Conservation (phyloP, 1,284 basidiomycete genomes). For the Trametes versicolor region DNA sequence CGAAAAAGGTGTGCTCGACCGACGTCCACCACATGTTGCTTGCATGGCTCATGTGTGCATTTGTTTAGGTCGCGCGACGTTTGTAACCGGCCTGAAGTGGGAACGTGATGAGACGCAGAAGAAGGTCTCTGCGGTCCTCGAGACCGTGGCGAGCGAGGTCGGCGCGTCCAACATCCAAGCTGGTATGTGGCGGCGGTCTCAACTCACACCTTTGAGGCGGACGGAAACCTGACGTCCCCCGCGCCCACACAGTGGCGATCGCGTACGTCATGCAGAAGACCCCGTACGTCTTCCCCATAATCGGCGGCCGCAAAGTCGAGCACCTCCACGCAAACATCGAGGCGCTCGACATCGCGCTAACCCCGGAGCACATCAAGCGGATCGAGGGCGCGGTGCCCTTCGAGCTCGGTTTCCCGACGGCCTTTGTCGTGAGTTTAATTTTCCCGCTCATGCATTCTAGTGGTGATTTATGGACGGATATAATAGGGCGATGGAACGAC, state of each 20-base stretch:
- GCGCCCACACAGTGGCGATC: slow-evolving; percentile 48
- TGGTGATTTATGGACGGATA: not conserved
- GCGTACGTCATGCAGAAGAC: slow-evolving; percentile 60
- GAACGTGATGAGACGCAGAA: slow-evolving; percentile 17
- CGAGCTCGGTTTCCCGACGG: slow-evolving; percentile 54
- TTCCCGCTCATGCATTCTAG: not conserved
- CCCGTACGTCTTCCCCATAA: slow-evolving; percentile 53
- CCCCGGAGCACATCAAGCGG: slow-evolving; percentile 52
- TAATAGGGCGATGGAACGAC: slow-evolving; percentile 28
- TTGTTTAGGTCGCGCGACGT: slow-evolving; percentile 39
- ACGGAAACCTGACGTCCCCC: slow-evolving; percentile 29
- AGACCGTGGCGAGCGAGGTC: slow-evolving; percentile 55
- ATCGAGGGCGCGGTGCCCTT: slow-evolving; percentile 54
- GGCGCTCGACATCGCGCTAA: slow-evolving; percentile 55
- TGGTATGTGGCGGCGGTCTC: slow-evolving; percentile 18
- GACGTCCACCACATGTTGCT: not conserved
- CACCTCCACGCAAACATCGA: slow-evolving; percentile 59
- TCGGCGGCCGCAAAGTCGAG: slow-evolving; percentile 61
- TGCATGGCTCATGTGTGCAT: not conserved
- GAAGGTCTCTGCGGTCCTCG: slow-evolving; percentile 53
- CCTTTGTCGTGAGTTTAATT: slow-evolving; percentile 48
- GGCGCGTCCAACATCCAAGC: slow-evolving; percentile 45
- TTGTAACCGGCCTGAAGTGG: slow-evolving; percentile 24
- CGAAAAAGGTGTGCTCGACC: slow-evolving; percentile 52
- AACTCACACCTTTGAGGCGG: no score